Percentiles rank a stretch among this genome's conserved stretches.
Evolutionary conservation across 78 protist species (phyloP).

Genomic region (Pigoraptor vietnamica): DNA sequence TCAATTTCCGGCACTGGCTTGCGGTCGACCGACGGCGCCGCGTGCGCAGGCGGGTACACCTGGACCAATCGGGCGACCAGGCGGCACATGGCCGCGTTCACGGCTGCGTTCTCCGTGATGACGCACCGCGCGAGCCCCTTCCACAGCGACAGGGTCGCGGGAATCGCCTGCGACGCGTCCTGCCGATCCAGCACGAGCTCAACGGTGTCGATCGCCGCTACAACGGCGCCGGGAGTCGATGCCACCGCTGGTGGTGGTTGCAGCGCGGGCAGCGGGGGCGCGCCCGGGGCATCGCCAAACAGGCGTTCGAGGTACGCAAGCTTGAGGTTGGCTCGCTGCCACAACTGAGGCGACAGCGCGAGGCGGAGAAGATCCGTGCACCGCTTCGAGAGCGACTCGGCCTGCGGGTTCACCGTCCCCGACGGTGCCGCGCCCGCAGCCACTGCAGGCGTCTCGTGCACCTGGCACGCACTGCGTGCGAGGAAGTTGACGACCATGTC

Average conservation of each 20-base stretch:
- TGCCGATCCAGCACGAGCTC: not conserved
- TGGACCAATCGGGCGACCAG: not conserved
- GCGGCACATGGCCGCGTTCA: not conserved
- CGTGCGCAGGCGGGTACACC: not conserved
- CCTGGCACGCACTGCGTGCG: conserved; percentile 25
- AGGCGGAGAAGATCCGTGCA: conserved; percentile 27
- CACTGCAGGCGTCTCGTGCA: not conserved
- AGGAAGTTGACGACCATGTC: conserved; percentile 37
- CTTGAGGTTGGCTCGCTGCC: conserved; percentile 61
- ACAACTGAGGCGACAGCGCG: conserved; percentile 16
- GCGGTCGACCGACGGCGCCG: not conserved
- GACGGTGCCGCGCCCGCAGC: not conserved
- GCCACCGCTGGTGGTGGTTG: not conserved
- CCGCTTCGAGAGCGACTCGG: not conserved
- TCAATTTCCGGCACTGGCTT: not conserved
- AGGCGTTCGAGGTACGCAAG: conserved; percentile 47
- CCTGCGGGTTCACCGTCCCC: too few species aligned
- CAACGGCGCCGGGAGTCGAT: not conserved
- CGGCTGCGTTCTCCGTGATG: not conserved
- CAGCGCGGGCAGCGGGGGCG: not conserved
- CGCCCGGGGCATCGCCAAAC: conserved; percentile 2
- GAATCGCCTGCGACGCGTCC: not conserved
- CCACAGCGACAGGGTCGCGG: not conserved
- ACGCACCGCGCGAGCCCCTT: not conserved
- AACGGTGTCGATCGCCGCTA: not conserved